phyloP scores from a whole-genome alignment of 2,329 filamentous ascomycete species.

The Venturia aucupariae region DNA sequence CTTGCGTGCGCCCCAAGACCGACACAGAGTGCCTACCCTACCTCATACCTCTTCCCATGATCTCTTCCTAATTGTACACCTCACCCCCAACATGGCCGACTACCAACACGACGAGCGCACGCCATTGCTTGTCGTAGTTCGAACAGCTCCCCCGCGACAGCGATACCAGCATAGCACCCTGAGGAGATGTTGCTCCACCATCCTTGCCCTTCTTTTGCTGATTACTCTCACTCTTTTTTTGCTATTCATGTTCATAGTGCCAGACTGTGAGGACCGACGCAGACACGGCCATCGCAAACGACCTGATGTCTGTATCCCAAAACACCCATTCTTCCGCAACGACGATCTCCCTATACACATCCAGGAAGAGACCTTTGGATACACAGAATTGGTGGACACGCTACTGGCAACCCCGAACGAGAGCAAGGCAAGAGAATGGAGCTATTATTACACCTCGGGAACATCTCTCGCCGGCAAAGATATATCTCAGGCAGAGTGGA shows the following conservation, averaged over 20 bases:
- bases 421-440: constrained; percentile 41
- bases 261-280: constrained; percentile 19
- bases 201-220: constrained; percentile 28
- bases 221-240: constrained; percentile 33
- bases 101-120: constrained; percentile 25
- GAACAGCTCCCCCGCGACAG: constrained; percentile 29
- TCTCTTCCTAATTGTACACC: not conserved
- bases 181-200: constrained; percentile 33
- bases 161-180: constrained; percentile 35
- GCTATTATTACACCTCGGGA: constrained; percentile 41
- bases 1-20: not conserved
- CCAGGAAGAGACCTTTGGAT: constrained; percentile 20
- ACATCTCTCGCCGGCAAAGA: constrained; percentile 45
- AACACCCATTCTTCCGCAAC: constrained; percentile 29
- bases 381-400: constrained; percentile 46
- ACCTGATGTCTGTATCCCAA: constrained; percentile 33
- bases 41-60: not conserved
- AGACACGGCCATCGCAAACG: constrained; percentile 24
- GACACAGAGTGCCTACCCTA: not conserved
- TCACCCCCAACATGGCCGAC: not conserved
- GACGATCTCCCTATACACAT: constrained; percentile 21
- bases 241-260: constrained; percentile 30
- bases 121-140: constrained; percentile 32
- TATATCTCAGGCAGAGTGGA: constrained; percentile 43
- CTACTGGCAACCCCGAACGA: constrained; percentile 45